Evolutionary conservation across 192 early-diverging fungal species (phyloP).

Genomic region (Rhizoclosmatium globosum): DNA sequence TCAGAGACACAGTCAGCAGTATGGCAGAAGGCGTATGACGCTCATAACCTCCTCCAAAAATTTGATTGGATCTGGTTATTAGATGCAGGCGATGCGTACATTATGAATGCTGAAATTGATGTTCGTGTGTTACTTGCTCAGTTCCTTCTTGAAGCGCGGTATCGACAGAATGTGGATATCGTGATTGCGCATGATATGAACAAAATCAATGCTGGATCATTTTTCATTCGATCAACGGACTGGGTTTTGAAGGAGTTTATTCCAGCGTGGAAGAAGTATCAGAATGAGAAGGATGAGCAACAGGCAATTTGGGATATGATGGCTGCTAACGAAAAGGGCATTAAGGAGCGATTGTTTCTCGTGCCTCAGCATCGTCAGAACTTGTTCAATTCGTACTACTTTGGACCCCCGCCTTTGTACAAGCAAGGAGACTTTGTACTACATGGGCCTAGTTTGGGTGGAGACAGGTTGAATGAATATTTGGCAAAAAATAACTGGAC

Average conservation of each 20-base stretch:
- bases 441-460: conserved; percentile 6
- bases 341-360: background rate
- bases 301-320: conserved; percentile 11
- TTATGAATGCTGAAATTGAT: conserved; percentile 19
- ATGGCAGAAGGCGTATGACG: conserved; percentile 16
- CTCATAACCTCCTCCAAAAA: background rate
- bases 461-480: background rate
- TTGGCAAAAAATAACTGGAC: conserved; percentile 4
- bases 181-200: conserved; percentile 16
- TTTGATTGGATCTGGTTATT: conserved; percentile 21
- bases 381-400: conserved; percentile 1
- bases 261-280: background rate
- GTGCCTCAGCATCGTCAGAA: background rate
- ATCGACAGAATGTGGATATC: background rate
- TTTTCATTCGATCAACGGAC: conserved; percentile 11
- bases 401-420: background rate
- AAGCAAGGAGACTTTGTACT: conserved; percentile 7
- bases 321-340: background rate
- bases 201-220: conserved; percentile 18
- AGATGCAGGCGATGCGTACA: conserved; percentile 13
- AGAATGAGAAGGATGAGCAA: background rate
- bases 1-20: background rate
- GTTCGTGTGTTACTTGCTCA: background rate
- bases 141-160: background rate
- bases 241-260: conserved; percentile 8